These are phyloP conservation scores for Plantago coronopus DNA, from an alignment of 305 asterid genomes.

Conservation along the genomic window DNA sequence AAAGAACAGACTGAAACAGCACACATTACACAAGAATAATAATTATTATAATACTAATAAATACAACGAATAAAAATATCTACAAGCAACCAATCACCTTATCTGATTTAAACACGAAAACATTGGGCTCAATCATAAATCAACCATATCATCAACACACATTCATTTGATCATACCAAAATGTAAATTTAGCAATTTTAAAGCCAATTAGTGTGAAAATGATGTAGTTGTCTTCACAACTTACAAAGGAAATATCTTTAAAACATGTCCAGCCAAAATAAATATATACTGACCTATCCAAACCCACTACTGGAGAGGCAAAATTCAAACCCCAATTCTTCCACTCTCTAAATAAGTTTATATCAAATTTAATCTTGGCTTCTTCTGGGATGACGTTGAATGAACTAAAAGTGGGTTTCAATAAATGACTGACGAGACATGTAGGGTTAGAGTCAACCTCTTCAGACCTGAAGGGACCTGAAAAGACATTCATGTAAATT, in stretches of 20 bases:
- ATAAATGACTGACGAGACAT: conserved; percentile 61
- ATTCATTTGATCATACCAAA: conserved; percentile 26
- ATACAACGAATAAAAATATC: too few species aligned
- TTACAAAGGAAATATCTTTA: conserved; percentile 20
- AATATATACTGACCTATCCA: conserved; percentile 6
- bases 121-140: conserved; percentile 16
- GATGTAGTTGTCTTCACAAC: conserved; percentile 22
- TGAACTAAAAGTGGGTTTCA: conserved; percentile 52
- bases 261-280: conserved; percentile 22
- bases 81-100: not conserved
- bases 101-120: not conserved
- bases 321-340: conserved; percentile 27
- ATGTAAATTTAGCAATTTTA: conserved; percentile 22
- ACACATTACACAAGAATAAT: not conserved
- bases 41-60: too few species aligned
- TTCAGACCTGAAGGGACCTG: conserved; percentile 83
- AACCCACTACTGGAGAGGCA: conserved; percentile 31
- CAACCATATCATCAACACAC: conserved; percentile 13
- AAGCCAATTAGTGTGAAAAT: conserved; percentile 24
- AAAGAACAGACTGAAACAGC: not conserved
- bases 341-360: conserved; percentile 37
- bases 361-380: conserved; percentile 45
- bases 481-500: conserved; percentile 46
- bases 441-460: conserved; percentile 55
- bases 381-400: conserved; percentile 61